Base-by-base conservation (phyloP, 2,329 filamentous ascomycete genomes). In the Cladosporium sphaerospermum region DNA sequence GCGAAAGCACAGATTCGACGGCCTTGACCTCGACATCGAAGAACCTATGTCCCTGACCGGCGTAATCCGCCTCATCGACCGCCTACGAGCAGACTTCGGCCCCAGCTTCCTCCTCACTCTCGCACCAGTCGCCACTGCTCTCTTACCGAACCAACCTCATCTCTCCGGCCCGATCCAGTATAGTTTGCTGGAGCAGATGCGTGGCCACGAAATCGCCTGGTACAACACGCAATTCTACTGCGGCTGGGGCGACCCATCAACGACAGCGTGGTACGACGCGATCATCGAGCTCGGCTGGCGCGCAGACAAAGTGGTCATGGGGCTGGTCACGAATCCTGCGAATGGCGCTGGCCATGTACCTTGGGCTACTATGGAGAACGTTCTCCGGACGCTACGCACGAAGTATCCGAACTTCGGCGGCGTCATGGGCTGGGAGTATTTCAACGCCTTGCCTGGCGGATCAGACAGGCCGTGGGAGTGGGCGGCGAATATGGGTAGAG, bases 191-290 rank as follows among this genome's bases (percentile, higher is more conserved):
- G 89, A 95, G 66, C 75, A 78, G 9, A 77, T 81, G 68, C 76
- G 81, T 5, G 84, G 85, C 1, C 70, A 69, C 13, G 78, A 85
- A 41, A 86, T 96, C 28, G 77, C 78, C 2, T 96, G 89, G 82
- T 96, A 96, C 69, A 96, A 96, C 66, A 78, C 85, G 5, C 91
- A 96, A 66, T 95, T 96, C 70, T 96, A 96, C 76, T 93, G 88
- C 65, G 89, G 89, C 1, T 96, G 89, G 84, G 89, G 89, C 8
- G 82, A 83, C 45, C 81, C 83, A 1, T 72, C 76, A 28, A 75
- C 68, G 11, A 75, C 74, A 2, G 63, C 66, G 18, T 75, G 73
- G 62, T 81, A 78, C 63, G 77, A 80, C 54, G 70, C 74, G 47
- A 77, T 82, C 50, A 68, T 82, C 31, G 72, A 74, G 11, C 75